Evolutionary conservation across 108 stramenopile species (phyloP).

Genomic region (Pseudonitzschia multiseries): DNA sequence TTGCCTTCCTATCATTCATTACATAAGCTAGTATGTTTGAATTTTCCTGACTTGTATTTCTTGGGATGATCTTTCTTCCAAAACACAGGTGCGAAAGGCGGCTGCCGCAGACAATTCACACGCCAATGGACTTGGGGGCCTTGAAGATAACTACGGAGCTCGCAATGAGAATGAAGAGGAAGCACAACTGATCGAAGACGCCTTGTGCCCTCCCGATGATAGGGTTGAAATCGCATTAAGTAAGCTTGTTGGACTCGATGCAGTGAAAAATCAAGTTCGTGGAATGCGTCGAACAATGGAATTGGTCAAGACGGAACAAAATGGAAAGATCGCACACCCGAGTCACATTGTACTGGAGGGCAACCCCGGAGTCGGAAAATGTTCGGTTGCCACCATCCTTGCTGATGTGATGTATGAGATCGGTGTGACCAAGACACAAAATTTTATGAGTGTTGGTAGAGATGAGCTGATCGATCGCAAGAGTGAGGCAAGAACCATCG

Average conservation of each 20-base stretch:
- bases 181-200: conserved; percentile 78
- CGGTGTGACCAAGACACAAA: conserved; percentile 60
- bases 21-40: no score
- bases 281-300: conserved; percentile 85
- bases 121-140: conserved; percentile 15
- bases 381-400: conserved; percentile 74
- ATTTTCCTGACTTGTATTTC: no score
- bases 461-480: conserved; percentile 79
- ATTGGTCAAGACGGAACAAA: conserved; percentile 40
- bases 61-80: background rate
- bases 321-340: conserved; percentile 43
- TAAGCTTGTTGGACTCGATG: conserved; percentile 73
- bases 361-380: conserved; percentile 91
- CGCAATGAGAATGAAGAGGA: conserved; percentile 62
- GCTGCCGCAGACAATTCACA: conserved; percentile 68
- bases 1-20: background rate
- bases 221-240: conserved; percentile 65
- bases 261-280: conserved; percentile 81
- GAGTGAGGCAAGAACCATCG: conserved; percentile 71
- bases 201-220: conserved; percentile 82
- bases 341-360: conserved; percentile 83
- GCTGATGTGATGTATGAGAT: conserved; percentile 74
- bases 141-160: conserved; percentile 28
- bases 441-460: conserved; percentile 56
- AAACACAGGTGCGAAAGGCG: conserved; percentile 72